Evolutionary conservation across 139 green algal species (phyloP).

Genomic region (Gonium pectorale): DNA sequence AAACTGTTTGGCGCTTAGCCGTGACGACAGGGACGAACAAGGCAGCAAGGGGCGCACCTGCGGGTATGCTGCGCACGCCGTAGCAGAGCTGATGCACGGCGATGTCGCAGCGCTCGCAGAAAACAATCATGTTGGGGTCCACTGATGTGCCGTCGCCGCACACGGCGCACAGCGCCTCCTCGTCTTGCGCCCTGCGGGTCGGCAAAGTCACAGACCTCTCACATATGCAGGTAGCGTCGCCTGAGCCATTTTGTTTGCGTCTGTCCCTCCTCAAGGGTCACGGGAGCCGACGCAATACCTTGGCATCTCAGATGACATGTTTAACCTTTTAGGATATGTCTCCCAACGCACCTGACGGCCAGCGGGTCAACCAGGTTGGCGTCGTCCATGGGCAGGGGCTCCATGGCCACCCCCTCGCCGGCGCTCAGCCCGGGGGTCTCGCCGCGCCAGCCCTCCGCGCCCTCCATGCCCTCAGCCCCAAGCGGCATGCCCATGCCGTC

Average conservation of each 20-base stretch:
- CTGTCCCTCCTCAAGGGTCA: no score
- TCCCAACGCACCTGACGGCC: slow-evolving; percentile 21
- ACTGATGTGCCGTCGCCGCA: slow-evolving; percentile 84
- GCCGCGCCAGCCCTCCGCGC: not conserved
- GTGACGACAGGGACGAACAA: no score
- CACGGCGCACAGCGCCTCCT: slow-evolving; percentile 90
- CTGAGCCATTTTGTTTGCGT: no score
- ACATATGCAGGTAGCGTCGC: no score
- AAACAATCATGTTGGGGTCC: slow-evolving; percentile 89
- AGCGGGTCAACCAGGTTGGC: slow-evolving; percentile 29
- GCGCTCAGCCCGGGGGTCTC: not conserved
- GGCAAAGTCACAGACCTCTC: no score
- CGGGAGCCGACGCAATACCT: no score
- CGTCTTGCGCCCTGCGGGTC: slow-evolving; percentile 64
- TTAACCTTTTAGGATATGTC: no score
- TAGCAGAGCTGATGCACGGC: slow-evolving; percentile 94
- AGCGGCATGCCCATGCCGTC: not conserved
- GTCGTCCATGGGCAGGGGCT: not conserved
- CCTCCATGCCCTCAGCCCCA: not conserved
- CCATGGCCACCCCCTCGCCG: not conserved
- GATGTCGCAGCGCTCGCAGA: slow-evolving; percentile 94
- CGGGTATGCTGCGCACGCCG: slow-evolving; percentile 73
- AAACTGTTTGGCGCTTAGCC: no score
- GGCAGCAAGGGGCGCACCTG: slow-evolving; percentile 18
- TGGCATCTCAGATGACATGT: no score